Evolutionary conservation across 169 alveolate species (phyloP), one percentile per base, ranked within the genome.

Genomic region (Nephromyces sp.): DNA sequence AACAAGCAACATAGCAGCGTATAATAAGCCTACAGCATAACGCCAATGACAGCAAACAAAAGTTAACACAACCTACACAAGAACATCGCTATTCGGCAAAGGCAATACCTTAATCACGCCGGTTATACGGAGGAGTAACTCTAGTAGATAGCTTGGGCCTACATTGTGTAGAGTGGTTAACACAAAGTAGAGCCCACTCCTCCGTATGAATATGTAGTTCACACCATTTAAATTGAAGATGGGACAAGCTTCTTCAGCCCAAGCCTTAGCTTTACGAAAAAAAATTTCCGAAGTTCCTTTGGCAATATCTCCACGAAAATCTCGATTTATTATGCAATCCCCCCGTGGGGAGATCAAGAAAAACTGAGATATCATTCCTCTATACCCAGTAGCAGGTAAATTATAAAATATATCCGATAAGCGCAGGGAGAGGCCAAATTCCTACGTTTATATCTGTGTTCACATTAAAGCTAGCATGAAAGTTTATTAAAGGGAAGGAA

Each of bases 291-390:
- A 92, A 24, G 94, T 86, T 25, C 90, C 91, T 75, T 85, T 84
- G 30, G 84, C 83, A 33, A 90, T 83, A 68, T 93, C 98, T 0
- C 92, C 86, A 53, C 98, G 79, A 72, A 93, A 95, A 77, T 94
- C 97, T 66, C 96, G 71, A 32, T 77, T 90, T 34, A 95, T 89
- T 29, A 95, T 89, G 2, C 96, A 90, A 76, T 95, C 98, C 32
- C 98, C 98, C 76, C 98, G 86, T 6, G 93, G 89, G 29, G 97
- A 92, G 63, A 95, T 74, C 21, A 95, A 85, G 66, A 90, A 93
- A 69, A 95, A 80, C 86, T 95, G 93, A 15, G 95, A 86, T 27
- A 93, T 70, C 92, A 73, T 73, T n/a, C 15, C 57, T 43, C n/a
- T n/a, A n/a, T n/a, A n/a, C n/a, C n/a, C n/a, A n/a, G n/a, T n/a